Evolutionary conservation across 805 yeast species (phyloP), one percentile per base, ranked within the genome.

Genomic region (Teunomyces pallodes): DNA sequence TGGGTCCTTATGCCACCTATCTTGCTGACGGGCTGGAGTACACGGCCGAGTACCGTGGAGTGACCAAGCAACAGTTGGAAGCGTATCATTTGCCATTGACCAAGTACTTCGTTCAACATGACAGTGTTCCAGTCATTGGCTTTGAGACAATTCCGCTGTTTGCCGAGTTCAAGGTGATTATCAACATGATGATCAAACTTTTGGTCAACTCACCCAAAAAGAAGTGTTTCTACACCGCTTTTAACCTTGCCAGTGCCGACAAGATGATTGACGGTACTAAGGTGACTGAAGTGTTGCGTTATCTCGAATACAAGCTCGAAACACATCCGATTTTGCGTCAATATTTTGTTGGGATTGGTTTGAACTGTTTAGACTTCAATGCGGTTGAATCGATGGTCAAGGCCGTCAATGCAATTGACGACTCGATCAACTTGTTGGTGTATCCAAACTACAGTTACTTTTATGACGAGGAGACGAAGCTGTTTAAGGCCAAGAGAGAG

Each of bases 401-500:
- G 14, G 65, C 58, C 14, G 56, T 80, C 44, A 51, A 56, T 40
- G 38, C 44, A 5, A 30, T 50, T 40, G 42, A 43, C 36, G 39
- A 53, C 56, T 26, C 42, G 2, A 39, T 70, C 29, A 80, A 82
- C 3, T 57, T 84, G 27, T 61, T 84, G 3, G 75, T 81, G 2
- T 87, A 87, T 61, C 95, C 96, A 8, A 88, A 88, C 64, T 81
- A 87, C 40, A 94, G 94, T 1, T 90, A 84, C 58, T 61, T 70
- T 7, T 85, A 83, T 59, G 82, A 83, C 55, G 78, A 76, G 29
- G 54, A 55, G 6, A 68, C 69, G 9, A 74, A 77, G 49, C 54
- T 62, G 42, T 63, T 56, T 47, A 52, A 46, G 33, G 56, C 60
- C 28, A 45, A 50, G n/a, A 51, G 57, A 46, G 54, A 46, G 27